Base-by-base conservation (phyloP, 1,139 yeast species). In the Suhomyces ambrosiae region DNA sequence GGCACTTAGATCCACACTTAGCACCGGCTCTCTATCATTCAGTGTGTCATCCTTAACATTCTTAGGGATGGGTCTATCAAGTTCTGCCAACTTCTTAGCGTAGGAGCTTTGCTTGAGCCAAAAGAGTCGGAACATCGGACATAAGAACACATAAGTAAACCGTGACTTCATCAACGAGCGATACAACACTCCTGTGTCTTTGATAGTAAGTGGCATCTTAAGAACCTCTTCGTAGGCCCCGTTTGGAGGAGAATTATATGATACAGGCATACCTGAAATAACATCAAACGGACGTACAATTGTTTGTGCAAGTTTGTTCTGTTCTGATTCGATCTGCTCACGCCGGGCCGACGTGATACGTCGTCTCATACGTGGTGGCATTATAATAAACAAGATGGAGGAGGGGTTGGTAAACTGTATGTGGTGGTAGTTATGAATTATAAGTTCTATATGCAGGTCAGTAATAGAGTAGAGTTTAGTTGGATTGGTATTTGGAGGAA, bases 81-180 rank as follows among this genome's bases (percentile, higher is more conserved):
- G 55, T 32, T 68, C 74, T 10, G 64, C 63, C 42, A 68, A 47
- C 47, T 68, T 70, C 44, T 58, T 63, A 15, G 72, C 72, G 44
- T 70, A 70, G 48, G 80, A 62, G 49, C 74, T 56, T 76, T 79
- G 75, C 52, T 68, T 76, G 39, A 89, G 68, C 96, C 97, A 90
- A 52, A 81, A 87, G 36, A 86, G 70, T 44, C 79, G 78, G 55
- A 90, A 89, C 77, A 88, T 79, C 3, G 82, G 83, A 32, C 73
- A 68, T 5, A 84, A 79, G n/a, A 69, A 62, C 2, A 83, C 65
- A 80, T 94, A 90, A 11, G 80, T 80, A 44, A 74, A 74, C 26
- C 97, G 69, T 0, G 97, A 89, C 35, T 79, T 78, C 55, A 86
- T 75, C 38, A 90, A 60, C 1, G 97, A 83, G 33, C 82, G 74